Conservation (phyloP, 495 filamentous ascomycete genomes). For the Penicillium desertorum region DNA sequence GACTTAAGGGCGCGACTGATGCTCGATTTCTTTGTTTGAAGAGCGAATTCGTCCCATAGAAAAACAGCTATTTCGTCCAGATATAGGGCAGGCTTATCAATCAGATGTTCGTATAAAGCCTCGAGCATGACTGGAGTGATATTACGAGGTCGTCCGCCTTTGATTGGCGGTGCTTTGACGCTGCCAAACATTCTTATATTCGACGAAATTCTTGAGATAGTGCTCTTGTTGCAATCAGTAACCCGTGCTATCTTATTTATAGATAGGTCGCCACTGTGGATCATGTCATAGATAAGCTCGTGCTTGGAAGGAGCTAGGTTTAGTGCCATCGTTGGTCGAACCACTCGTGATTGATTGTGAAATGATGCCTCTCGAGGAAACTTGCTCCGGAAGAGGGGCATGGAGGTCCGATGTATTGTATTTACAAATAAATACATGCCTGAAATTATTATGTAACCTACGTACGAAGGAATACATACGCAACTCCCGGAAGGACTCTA, state of each 20-base stretch:
- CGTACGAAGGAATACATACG: constrained; percentile 3
- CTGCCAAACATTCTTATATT: constrained; percentile 30
- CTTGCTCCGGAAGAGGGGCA: constrained; percentile 4
- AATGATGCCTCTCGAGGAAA: constrained; percentile 2
- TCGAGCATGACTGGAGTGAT: constrained; percentile 31
- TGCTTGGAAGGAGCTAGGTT: constrained; percentile 15
- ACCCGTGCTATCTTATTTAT: constrained; percentile 16
- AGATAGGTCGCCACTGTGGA: constrained; percentile 14
- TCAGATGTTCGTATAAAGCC: background rate
- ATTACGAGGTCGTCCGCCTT: constrained; percentile 17
- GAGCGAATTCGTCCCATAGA: constrained; percentile 9
- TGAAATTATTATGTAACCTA: constrained; percentile 6
- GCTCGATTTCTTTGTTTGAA: constrained; percentile 4
- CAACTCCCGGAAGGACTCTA: constrained; percentile 2
- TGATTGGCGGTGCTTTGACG: constrained; percentile 25
- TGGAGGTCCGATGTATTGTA: constrained; percentile 11
- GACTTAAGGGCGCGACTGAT: constrained; percentile 14
- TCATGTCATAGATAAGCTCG: constrained; percentile 22
- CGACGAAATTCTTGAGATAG: constrained; percentile 24
- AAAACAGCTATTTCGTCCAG: background rate
- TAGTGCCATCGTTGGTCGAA: constrained; percentile 10
- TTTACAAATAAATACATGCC: constrained; percentile 7
- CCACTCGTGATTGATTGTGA: constrained; percentile 16
- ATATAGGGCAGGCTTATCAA: constrained; percentile 4
- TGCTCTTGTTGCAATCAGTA: constrained; percentile 19